phyloP scores from a whole-genome alignment of 495 filamentous ascomycete species.

The Daldinia vernicosa region DNA sequence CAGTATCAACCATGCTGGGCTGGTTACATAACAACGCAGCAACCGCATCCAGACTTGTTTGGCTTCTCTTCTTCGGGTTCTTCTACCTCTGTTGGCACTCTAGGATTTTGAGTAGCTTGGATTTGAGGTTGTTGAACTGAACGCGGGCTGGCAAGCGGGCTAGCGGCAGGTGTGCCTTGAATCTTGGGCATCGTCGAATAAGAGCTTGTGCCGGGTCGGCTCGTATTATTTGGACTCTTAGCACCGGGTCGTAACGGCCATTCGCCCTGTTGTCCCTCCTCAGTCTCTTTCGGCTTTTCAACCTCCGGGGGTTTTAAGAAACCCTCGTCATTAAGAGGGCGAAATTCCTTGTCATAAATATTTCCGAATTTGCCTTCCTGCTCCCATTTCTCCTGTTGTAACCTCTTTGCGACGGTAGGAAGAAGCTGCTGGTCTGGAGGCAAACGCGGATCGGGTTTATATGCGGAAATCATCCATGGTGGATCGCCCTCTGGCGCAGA shows the following conservation, averaged over 20 bases:
- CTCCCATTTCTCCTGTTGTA: conserved; percentile 96
- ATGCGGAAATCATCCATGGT: conserved; percentile 94
- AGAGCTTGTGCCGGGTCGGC: conserved; percentile 57
- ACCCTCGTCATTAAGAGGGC: conserved; percentile 71
- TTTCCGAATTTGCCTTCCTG: conserved; percentile 84
- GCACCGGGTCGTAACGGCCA: conserved; percentile 57
- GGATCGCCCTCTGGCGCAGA: conserved; percentile 85
- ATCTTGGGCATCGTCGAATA: conserved; percentile 69
- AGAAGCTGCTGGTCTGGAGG: conserved; percentile 96
- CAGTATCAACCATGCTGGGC: conserved; percentile 18
- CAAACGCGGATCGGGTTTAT: conserved; percentile 92
- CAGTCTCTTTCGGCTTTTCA: conserved; percentile 49
- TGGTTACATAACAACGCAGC: conserved; percentile 64
- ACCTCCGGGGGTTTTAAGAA: conserved; percentile 59
- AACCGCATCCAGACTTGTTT: conserved; percentile 60
- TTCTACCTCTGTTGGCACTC: conserved; percentile 51
- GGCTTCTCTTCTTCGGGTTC: conserved; percentile 40
- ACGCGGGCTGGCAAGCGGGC: conserved; percentile 51
- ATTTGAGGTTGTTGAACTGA: conserved; percentile 41
- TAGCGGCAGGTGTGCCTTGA: conserved; percentile 51
- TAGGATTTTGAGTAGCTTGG: conserved; percentile 38
- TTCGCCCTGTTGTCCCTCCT: conserved; percentile 47
- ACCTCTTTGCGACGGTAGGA: conserved; percentile 88
- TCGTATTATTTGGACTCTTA: conserved; percentile 54
- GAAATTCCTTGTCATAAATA: conserved; percentile 84